A percentile compares a stretch with the other conserved stretches of the same genome.
phyloP scores from a whole-genome alignment of 192 early-diverging fungal genomes.

The Rhizophagus clarus region DNA sequence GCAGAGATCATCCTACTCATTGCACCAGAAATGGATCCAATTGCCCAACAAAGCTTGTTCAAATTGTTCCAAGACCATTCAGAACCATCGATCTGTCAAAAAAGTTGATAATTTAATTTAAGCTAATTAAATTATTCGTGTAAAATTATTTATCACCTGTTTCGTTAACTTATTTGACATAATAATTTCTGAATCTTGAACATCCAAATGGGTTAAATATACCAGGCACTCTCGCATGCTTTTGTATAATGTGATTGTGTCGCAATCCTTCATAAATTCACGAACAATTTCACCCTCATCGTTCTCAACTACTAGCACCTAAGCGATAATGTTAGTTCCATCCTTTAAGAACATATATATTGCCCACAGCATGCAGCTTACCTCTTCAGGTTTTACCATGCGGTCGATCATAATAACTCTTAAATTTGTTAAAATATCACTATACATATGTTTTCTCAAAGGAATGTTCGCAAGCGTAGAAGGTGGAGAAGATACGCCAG shows the following conservation, averaged over 20 bases:
- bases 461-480: slow-evolving; percentile 46
- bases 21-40: slow-evolving; percentile 97
- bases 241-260: slow-evolving; percentile 98
- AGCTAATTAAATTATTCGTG: slow-evolving; percentile 14
- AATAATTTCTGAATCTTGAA: slow-evolving; percentile 90
- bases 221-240: slow-evolving; percentile 96
- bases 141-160: slow-evolving; percentile 62
- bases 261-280: slow-evolving; percentile 95
- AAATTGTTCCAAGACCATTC: slow-evolving; percentile 99
- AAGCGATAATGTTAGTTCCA: not conserved
- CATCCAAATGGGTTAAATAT: slow-evolving; percentile 96
- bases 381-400: slow-evolving; percentile 99
- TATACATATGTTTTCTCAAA: slow-evolving; percentile 81
- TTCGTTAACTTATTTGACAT: slow-evolving; percentile 91
- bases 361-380: slow-evolving; percentile 34
- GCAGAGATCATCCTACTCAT: slow-evolving; percentile 59
- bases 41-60: slow-evolving; percentile 99
- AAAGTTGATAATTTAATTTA: slow-evolving; percentile 3
- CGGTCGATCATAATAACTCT: slow-evolving; percentile 97
- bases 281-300: slow-evolving; percentile 99
- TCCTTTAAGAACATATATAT: not conserved
- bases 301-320: slow-evolving; percentile 95
- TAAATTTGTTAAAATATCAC: slow-evolving; percentile 79
- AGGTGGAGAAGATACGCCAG: slow-evolving; percentile 29
- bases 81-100: slow-evolving; percentile 78